Evolutionary conservation across 2,329 filamentous ascomycete species (phyloP).

Genomic region (Penicillium fuscoglaucum): DNA sequence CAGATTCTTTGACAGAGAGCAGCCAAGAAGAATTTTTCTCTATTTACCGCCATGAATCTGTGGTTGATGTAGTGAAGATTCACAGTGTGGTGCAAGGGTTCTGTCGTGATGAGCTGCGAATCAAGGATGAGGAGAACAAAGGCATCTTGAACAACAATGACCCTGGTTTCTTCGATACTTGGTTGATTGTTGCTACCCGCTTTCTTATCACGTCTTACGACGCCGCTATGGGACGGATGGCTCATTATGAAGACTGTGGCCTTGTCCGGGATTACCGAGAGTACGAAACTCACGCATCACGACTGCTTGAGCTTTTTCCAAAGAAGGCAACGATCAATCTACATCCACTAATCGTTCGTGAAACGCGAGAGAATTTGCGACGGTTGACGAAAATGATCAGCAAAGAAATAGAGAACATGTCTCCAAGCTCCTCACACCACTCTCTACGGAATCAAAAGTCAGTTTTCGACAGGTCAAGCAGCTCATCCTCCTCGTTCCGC

Average conservation of each 20-base stretch:
- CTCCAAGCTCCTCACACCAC: constrained; percentile 46
- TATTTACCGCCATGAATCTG: constrained; percentile 30
- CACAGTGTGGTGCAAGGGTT: constrained; percentile 52
- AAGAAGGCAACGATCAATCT: constrained; percentile 30
- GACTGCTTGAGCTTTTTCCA: constrained; percentile 42
- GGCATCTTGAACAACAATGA: constrained; percentile 18
- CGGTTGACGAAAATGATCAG: constrained; percentile 40
- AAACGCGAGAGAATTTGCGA: constrained; percentile 38
- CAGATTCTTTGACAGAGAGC: constrained; percentile 37
- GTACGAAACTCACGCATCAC: constrained; percentile 48
- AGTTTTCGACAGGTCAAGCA: constrained; percentile 50
- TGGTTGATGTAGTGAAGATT: constrained; percentile 49
- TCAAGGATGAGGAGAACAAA: constrained; percentile 35
- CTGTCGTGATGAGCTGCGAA: constrained; percentile 48
- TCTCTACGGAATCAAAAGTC: constrained; percentile 41
- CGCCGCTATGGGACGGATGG: constrained; percentile 44
- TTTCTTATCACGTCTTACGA: constrained; percentile 47
- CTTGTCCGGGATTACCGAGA: constrained; percentile 50
- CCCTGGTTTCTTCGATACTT: constrained; percentile 42
- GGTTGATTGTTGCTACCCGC: constrained; percentile 45
- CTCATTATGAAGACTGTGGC: constrained; percentile 37
- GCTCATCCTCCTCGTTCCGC: constrained; percentile 46
- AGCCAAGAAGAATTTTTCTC: constrained; percentile 38
- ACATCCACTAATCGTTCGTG: constrained; percentile 28
- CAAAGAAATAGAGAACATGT: constrained; percentile 44